A percentile compares a stretch with the other conserved stretches of the same genome.
phyloP scores from a whole-genome alignment of 345 rosid species.

The Citrus inodora region DNA sequence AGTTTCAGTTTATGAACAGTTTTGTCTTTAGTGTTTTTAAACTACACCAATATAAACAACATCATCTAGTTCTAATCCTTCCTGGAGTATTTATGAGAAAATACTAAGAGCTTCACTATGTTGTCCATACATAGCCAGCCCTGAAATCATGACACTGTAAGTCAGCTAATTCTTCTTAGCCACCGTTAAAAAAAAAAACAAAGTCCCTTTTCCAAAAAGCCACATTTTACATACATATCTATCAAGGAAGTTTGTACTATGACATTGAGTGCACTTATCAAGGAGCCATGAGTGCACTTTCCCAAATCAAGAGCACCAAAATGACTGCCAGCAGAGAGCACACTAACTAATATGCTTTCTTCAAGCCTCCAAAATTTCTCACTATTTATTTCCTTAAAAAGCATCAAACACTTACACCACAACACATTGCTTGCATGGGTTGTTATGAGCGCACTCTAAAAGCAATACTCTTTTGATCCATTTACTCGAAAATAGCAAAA shows the following conservation, averaged over 20 bases:
- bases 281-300: constrained; percentile 30
- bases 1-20: too few relatives aligned
- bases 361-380: constrained; percentile 33
- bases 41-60: constrained; percentile 17
- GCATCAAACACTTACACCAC: constrained; percentile 31
- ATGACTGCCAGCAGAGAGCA: constrained; percentile 42
- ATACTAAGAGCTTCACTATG: constrained; percentile 26
- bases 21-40: too few relatives aligned
- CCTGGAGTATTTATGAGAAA: constrained; percentile 33
- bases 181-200: constrained; percentile 24
- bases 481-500: constrained; percentile 21
- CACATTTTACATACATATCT: constrained; percentile 52
- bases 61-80: constrained; percentile 31
- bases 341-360: constrained; percentile 37
- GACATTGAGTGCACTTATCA: constrained; percentile 32
- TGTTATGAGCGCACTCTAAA: constrained; percentile 39
- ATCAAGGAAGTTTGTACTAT: constrained; percentile 46
- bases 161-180: constrained; percentile 26
- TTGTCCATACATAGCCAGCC: constrained; percentile 37
- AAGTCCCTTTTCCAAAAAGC: constrained; percentile 30
- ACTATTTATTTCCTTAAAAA: constrained; percentile 26
- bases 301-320: constrained; percentile 42
- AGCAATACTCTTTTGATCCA: constrained; percentile 29
- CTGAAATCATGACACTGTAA: constrained; percentile 34
- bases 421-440: constrained; percentile 32